Base-by-base conservation (phyloP, 805 yeast species). In the Saccharomyces kudriavzevii region DNA sequence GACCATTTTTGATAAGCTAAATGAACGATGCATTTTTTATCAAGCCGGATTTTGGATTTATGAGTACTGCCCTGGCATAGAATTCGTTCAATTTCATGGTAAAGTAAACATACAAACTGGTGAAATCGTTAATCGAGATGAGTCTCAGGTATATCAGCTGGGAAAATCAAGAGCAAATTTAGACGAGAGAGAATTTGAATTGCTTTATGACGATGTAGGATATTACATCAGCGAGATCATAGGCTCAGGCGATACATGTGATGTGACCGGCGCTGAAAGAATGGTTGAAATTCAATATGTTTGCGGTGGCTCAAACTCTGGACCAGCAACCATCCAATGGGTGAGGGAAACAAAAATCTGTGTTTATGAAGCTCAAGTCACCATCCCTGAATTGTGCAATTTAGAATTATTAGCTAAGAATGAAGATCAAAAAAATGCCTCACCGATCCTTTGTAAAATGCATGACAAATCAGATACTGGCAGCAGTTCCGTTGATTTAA, bases 171-270 rank as follows among this genome's bases (percentile, higher is more conserved):
- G 61, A 2, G 50, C 57, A 45, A 48, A 50, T 1, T 40, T 67
- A 35, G 52, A 58, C 24, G 61, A 57, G 20, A 50, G 62, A 35
- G 62, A 61, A 2, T 55, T 57, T 5, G 72, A 70, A 48, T 67
- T 75, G 26, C 52, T 61, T 3, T 64, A 73, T 27, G 63, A 65
- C 45, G 67, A 71, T 29, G 66, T 67, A 26, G 74, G 73, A 9
- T 67, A 70, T 49, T 67, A 69, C 47, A 55, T 70, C 2, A 66
- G 68, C 52, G 67, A 68, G 48, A 45, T 53, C 11, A 64, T 83
- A 64, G 69, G 69, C 54, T 52, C 70, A 65, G 94, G 92, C 8
- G 77, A 77, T 22, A 51, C 70, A 2, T 86, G 94, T 67, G 87
- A 82, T 59, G 63, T 82, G 48, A 83, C 87, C 0, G 74, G 74